phyloP scores from a whole-genome alignment of 2,329 filamentous ascomycete genomes.

The Torrubiellomyces zombiae region DNA sequence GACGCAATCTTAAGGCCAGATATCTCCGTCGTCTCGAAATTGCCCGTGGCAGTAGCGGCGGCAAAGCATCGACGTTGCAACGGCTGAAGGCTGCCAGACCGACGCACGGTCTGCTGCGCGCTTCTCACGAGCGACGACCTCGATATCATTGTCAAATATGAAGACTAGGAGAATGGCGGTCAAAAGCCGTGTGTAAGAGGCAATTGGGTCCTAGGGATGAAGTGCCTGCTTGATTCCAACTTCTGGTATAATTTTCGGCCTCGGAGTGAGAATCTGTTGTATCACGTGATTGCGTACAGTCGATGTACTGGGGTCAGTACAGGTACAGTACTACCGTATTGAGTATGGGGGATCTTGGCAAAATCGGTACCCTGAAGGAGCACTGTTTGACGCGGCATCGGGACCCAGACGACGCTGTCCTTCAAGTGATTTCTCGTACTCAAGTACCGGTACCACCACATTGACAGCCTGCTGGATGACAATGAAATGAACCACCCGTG shows the following conservation, averaged over 20 bases:
- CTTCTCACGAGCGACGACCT: conserved; percentile 42
- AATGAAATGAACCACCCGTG: too few species aligned
- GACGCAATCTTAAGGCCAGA: conserved; percentile 84
- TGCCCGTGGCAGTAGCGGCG: conserved; percentile 49
- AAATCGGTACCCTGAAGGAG: too few species aligned
- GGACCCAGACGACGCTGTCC: too few species aligned
- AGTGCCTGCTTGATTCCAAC: conserved; percentile 20
- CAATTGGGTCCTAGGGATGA: conserved; percentile 31
- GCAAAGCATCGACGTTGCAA: conserved; percentile 37
- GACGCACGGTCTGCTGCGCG: conserved; percentile 40
- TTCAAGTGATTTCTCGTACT: too few species aligned
- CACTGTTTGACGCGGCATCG: too few species aligned
- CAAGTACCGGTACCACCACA: too few species aligned
- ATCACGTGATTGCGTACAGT: conserved; percentile 24
- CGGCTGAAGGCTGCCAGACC: conserved; percentile 38
- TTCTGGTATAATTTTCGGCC: conserved; percentile 28
- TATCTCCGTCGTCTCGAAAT: conserved; percentile 76
- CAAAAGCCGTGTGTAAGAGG: too few species aligned
- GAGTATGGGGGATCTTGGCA: too few species aligned
- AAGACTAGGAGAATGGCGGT: too few species aligned
- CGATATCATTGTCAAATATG: conserved; percentile 44
- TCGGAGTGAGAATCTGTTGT: conserved; percentile 10
- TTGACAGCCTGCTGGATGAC: too few species aligned
- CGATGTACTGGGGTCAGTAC: too few species aligned
- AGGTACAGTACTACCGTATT: conserved; percentile 2